Evolutionary conservation across 345 rosid genomes (phyloP).

Genomic region (Eucalyptus sp.): DNA sequence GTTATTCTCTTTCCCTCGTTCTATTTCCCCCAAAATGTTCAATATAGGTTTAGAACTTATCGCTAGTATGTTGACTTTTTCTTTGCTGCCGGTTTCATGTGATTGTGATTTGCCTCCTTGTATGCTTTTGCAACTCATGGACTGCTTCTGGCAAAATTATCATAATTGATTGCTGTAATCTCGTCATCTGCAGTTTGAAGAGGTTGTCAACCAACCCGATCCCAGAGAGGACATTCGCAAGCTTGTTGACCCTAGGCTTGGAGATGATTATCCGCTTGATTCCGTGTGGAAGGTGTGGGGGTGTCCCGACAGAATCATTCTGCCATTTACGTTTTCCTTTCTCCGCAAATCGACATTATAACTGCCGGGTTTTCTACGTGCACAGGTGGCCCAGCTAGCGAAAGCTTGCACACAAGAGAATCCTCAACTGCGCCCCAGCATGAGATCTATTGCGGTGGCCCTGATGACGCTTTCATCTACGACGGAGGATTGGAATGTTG

Average conservation of each 20-base stretch:
- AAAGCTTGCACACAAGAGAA: slow-evolving; percentile 79
- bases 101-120: not conserved
- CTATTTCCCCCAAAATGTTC: not conserved
- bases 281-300: slow-evolving; percentile 60
- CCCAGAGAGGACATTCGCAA: slow-evolving; percentile 42
- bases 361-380: not conserved
- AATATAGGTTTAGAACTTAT: not conserved
- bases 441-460: slow-evolving; percentile 89
- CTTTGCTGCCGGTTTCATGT: not conserved
- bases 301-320: not conserved
- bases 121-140: not conserved
- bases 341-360: too few relatives aligned
- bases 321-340: not conserved
- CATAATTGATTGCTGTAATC: not conserved
- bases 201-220: slow-evolving; percentile 45
- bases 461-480: slow-evolving; percentile 74
- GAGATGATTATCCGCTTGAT: slow-evolving; percentile 63
- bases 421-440: slow-evolving; percentile 69
- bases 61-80: not conserved
- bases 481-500: slow-evolving; percentile 73
- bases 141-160: not conserved
- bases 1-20: slow-evolving; percentile 11
- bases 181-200: slow-evolving; percentile 51
- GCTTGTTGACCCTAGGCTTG: slow-evolving; percentile 67
- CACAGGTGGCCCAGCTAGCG: slow-evolving; percentile 87